Conservation (phyloP, 1,284 basidiomycete genomes). For the Pseudozyma pruni region DNA sequence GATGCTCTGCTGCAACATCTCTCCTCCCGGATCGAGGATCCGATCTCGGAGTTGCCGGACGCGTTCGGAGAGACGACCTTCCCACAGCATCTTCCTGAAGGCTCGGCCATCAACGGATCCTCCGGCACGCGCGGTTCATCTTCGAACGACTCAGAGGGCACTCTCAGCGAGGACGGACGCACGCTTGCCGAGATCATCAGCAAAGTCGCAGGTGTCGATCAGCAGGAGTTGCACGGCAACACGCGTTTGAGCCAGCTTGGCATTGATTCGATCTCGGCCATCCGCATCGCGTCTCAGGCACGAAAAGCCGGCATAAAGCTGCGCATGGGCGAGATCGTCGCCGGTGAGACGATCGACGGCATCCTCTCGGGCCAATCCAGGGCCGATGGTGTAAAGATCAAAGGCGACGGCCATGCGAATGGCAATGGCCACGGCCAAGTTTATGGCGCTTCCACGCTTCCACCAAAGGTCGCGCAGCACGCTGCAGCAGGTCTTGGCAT, state of each 20-base stretch:
- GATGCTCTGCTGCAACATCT: slow-evolving; percentile 35
- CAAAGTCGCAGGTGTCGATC: slow-evolving; percentile 26
- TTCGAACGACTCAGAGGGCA: neutral
- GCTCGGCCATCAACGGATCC: neutral
- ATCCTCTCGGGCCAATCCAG: slow-evolving; percentile 17
- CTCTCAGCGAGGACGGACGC: slow-evolving; percentile 33
- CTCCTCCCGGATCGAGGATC: slow-evolving; percentile 4
- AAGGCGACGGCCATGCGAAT: slow-evolving; percentile 14
- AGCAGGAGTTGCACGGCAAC: slow-evolving; percentile 22
- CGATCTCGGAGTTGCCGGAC: slow-evolving; percentile 19
- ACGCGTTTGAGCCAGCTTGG: slow-evolving; percentile 55
- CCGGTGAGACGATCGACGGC: slow-evolving; percentile 44
- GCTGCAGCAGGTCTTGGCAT: slow-evolving; percentile 17
- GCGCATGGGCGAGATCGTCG: slow-evolving; percentile 51
- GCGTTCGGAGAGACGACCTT: slow-evolving; percentile 2
- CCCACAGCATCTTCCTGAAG: slow-evolving; percentile 13
- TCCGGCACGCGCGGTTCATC: neutral
- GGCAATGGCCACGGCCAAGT: slow-evolving; percentile 4
- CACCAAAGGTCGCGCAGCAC: slow-evolving; percentile 12
- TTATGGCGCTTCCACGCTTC: neutral
- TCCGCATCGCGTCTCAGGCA: slow-evolving; percentile 56
- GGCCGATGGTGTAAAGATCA: slow-evolving; percentile 11
- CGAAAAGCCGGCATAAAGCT: slow-evolving; percentile 44
- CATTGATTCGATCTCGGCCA: slow-evolving; percentile 64
- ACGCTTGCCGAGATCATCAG: slow-evolving; percentile 42